phyloP scores from a whole-genome alignment of 768 basidiomycete genomes.

The Udeniomyces megalosporus region DNA sequence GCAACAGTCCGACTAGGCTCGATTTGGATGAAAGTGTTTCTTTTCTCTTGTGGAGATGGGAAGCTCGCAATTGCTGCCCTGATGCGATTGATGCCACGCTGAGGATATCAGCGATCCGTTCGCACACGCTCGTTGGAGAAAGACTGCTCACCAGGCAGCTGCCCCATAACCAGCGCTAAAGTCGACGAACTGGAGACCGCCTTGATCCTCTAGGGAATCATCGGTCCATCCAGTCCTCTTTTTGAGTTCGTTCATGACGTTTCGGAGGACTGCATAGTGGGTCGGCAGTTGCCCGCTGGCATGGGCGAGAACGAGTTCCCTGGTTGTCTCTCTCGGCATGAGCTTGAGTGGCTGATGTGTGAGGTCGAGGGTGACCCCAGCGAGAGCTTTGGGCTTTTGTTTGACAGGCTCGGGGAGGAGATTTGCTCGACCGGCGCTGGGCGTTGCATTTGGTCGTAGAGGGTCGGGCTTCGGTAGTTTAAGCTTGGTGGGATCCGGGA shows the following conservation, averaged over 20 bases:
- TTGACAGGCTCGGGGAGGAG: constrained; percentile 1
- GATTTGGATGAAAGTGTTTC: constrained; percentile 11
- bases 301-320: constrained; percentile 11
- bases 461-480: neutral
- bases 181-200: constrained; percentile 14
- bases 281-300: constrained; percentile 4
- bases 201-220: neutral
- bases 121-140: neutral
- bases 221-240: constrained; percentile 3
- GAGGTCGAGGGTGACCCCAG: constrained; percentile 8
- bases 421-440: neutral
- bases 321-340: constrained; percentile 7
- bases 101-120: neutral
- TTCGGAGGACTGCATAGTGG: constrained; percentile 12
- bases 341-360: constrained; percentile 2
- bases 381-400: neutral
- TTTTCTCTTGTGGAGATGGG: neutral
- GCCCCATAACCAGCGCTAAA: constrained; percentile 7
- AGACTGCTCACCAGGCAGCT: neutral
- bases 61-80: constrained; percentile 11
- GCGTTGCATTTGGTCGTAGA: too few relatives aligned
- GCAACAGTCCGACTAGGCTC: neutral
- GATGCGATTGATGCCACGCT: neutral
- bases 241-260: constrained; percentile 11
- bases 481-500: neutral